These are phyloP conservation scores for Periconia sp. DNA, from an alignment of 2,329 filamentous ascomycete species.

Conservation along the genomic window DNA sequence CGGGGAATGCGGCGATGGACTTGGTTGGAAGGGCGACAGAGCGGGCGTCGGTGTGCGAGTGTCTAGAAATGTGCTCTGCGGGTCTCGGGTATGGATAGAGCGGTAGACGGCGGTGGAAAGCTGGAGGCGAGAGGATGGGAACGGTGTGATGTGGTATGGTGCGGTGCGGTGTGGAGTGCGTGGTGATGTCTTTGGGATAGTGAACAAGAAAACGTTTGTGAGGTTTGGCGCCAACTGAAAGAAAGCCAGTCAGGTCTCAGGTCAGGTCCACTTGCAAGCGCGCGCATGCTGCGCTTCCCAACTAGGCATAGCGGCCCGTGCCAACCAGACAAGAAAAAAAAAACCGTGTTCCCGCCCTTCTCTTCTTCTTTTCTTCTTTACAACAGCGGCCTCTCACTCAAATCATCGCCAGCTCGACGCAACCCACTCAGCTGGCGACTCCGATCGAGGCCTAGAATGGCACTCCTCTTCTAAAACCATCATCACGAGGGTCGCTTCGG, in stretches of 20 bases:
- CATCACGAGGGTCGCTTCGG: conserved; percentile 67
- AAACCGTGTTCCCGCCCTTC: background rate
- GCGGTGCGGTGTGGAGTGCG: background rate
- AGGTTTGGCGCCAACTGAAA: conserved; percentile 21
- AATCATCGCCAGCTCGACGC: conserved; percentile 68
- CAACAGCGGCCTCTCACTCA: conserved; percentile 69
- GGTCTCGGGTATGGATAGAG: conserved; percentile 4
- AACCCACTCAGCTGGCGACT: conserved; percentile 67
- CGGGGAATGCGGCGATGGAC: conserved; percentile 6
- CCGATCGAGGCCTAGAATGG: conserved; percentile 72
- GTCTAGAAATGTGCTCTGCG: background rate
- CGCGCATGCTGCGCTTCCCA: no score
- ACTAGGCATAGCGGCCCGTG: background rate
- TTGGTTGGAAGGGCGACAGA: conserved; percentile 6
- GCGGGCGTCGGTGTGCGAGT: conserved; percentile 7
- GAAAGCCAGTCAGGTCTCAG: no score
- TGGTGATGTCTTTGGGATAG: conserved; percentile 17
- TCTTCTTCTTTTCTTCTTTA: conserved; percentile 22
- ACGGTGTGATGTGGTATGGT: conserved; percentile 2
- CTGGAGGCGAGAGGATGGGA: no score
- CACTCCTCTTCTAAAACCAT: conserved; percentile 78
- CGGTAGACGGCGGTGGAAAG: conserved; percentile 19
- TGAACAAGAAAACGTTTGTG: conserved; percentile 30
- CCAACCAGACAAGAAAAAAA: background rate
- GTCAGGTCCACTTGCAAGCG: no score